Evolutionary conservation across 225 moss, liverwort and hornwort genomes (phyloP), one percentile per base, ranked within the genome.

Genomic region (Bryum argenteum): DNA sequence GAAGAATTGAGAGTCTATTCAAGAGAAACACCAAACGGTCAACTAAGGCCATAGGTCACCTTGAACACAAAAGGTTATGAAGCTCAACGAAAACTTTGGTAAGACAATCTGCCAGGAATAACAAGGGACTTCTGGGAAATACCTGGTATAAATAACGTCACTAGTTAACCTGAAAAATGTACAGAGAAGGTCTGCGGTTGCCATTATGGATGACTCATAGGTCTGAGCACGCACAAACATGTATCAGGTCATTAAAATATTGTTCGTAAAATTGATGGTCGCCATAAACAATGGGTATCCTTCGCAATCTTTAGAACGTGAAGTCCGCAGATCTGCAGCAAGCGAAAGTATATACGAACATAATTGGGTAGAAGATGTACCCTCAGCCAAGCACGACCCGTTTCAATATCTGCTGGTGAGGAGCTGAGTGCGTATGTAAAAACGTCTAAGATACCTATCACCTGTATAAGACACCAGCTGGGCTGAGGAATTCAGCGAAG

Each of bases 81-180:
- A 57, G 15, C 23, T 56, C 8, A 48, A 16, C 24, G 33, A 11
- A 48, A 63, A 20, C 11, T 60, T 48, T 42, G 9, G 23, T 17
- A 43, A 57, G 9, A 39, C 18, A 69, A 57, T 57, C 23, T 44
- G 24, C 43, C 47, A 37, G 22, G 18, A 40, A 72, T 19, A 54
- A 60, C 68, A 47, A 69, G 65, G 43, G 28, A 41, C 24, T 33
- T 0, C 5, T 33, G 33, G 33, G 33, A 33, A 33, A 0, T 75
- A 95, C 95, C 92, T 95, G 77, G 90, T 94, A 64, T 89, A 92
- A 57, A 94, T 87, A 65, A 94, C 94, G 71, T 89, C 77, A 81
- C 90, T 91, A 19, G 78, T 72, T 63, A 80, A 90, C 77, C 92
- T 85, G 76, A 89, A 91, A 70, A 92, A 89, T 61, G 90, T 74